phyloP scores from a whole-genome alignment of 345 rosid genomes.

The Gossypium rotundifolium region DNA sequence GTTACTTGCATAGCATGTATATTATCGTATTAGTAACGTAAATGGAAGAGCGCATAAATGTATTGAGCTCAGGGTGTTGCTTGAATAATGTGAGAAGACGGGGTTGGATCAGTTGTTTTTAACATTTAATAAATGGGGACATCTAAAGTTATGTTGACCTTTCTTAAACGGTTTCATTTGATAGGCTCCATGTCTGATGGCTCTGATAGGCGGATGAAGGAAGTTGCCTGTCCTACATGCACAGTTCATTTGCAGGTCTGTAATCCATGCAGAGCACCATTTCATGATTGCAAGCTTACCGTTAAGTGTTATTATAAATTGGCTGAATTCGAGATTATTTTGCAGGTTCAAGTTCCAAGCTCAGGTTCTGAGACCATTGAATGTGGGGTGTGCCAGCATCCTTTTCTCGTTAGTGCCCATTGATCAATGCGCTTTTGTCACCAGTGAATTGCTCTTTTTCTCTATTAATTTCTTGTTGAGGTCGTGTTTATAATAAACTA shows the following conservation, averaged over 20 bases:
- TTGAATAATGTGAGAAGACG: neutral
- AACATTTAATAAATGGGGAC: neutral
- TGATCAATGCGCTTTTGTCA: slow-evolving; percentile 18
- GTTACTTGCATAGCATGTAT: neutral
- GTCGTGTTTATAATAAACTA: slow-evolving; percentile 14
- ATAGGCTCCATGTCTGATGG: slow-evolving; percentile 62
- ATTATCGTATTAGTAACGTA: neutral
- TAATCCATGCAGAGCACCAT: neutral
- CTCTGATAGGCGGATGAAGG: slow-evolving; percentile 84
- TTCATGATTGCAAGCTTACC: neutral
- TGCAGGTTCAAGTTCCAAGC: slow-evolving; percentile 97
- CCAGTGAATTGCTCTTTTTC: neutral
- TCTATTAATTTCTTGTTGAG: neutral
- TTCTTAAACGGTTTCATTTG: neutral
- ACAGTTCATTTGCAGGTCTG: slow-evolving; percentile 94
- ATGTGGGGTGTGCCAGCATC: slow-evolving; percentile 96
- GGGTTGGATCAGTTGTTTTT: neutral
- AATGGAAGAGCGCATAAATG: neutral
- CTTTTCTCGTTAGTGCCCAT: slow-evolving; percentile 89
- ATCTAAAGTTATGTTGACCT: neutral
- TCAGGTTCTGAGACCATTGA: slow-evolving; percentile 99
- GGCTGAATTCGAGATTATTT: slow-evolving; percentile 2
- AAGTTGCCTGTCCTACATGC: slow-evolving; percentile 97
- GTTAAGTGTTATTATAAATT: neutral
- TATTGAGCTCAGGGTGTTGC: neutral